Percentiles rank a stretch among this genome's conserved stretches.
phyloP scores from a whole-genome alignment of 306 rosid genomes.

The Citrullus amarus region DNA sequence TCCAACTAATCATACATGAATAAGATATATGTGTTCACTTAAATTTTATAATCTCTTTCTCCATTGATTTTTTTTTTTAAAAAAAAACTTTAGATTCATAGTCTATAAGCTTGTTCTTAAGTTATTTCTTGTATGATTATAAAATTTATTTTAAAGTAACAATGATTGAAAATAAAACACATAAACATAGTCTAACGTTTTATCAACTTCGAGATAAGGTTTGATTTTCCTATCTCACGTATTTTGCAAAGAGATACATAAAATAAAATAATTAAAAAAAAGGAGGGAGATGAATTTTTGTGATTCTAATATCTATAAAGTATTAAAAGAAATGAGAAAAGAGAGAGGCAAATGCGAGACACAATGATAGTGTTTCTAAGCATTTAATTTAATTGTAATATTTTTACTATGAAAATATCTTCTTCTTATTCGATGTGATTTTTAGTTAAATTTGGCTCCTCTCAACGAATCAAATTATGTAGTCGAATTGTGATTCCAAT shows the following conservation, averaged over 20 bases:
- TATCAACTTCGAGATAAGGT: no score
- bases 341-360: neutral
- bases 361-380: neutral
- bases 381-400: neutral
- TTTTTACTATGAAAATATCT: no score
- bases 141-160: neutral
- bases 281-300: neutral
- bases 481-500: no score
- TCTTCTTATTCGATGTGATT: no score
- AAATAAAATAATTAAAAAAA: neutral
- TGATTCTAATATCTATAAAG: neutral
- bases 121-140: neutral
- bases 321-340: neutral
- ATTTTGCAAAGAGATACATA: no score
- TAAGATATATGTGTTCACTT: neutral
- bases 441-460: no score
- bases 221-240: no score
- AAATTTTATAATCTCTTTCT: neutral
- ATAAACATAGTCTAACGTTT: no score
- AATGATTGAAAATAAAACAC: neutral
- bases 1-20: neutral
- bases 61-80: no score
- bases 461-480: no score
- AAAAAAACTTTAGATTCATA: neutral
- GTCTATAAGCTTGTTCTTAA: neutral